phyloP scores from a whole-genome alignment of 306 rosid species.

The Rosa chinensis region DNA sequence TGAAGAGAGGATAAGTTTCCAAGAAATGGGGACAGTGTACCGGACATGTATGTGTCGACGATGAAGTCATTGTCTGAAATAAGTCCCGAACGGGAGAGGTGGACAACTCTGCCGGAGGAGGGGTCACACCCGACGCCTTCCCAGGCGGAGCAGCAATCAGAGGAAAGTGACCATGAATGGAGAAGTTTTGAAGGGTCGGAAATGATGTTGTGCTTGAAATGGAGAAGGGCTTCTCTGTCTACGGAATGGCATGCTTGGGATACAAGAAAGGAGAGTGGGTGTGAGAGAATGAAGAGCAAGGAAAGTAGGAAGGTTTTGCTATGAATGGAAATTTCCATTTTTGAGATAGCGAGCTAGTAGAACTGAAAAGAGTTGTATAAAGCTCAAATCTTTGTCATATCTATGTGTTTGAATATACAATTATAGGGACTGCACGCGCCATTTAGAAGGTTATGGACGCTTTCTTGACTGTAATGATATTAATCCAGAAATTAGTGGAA shows the following conservation, averaged over 20 bases:
- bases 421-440: background rate
- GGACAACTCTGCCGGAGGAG: constrained; percentile 45
- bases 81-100: constrained; percentile 40
- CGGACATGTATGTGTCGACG: constrained; percentile 50
- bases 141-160: constrained; percentile 65
- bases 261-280: constrained; percentile 12
- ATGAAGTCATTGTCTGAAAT: constrained; percentile 28
- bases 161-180: constrained; percentile 48
- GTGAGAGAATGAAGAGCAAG: constrained; percentile 26
- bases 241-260: constrained; percentile 43
- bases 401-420: background rate
- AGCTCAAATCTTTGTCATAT: background rate
- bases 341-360: background rate
- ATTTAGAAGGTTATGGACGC: background rate
- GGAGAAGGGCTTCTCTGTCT: constrained; percentile 52
- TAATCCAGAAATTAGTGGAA: no score
- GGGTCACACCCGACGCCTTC: constrained; percentile 55
- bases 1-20: constrained; percentile 55
- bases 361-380: background rate
- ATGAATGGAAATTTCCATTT: constrained; percentile 26
- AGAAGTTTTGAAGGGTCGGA: constrained; percentile 56
- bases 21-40: constrained; percentile 60
- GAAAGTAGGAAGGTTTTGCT: constrained; percentile 9
- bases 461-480: background rate
- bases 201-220: constrained; percentile 48